Evolutionary conservation across 1,284 basidiomycete species (phyloP), one percentile per base, ranked within the genome.

Genomic region (Peniophora sp.): DNA sequence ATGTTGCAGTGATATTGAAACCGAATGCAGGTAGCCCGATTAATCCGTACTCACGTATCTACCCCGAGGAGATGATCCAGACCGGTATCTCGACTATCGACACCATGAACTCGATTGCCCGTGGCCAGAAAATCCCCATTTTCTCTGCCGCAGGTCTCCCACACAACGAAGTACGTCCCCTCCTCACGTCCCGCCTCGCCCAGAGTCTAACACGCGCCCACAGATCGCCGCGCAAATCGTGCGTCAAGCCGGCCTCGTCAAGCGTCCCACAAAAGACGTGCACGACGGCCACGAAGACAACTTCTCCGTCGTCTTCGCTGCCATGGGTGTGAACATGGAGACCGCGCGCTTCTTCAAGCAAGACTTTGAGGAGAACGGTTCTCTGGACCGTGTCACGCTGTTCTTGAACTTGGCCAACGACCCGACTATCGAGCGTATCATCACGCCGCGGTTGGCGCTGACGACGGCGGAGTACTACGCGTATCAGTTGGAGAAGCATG

Each of bases 241-340:
- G 76, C 92, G 96, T 66, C 97, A 99, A 76, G 93, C 96, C 37
- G 97, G 97, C 59, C 77, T 99, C 53, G 96, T 99, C 62, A 94
- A 95, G 71, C 78, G 87, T 43, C 94, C 95, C 10, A 92, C 88
- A 51, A 98, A 99, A 72, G 94, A 92, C 61, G 93, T 97, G 22
- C 94, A 96, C 66, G 97, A 99, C 68, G 97, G 94, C 47, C 97
- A 99, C 72, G 96, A 97, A 76, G 97, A 99, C 75, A 99, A 99
- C 72, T 99, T 99, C 79, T 96, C 92, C 49, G 96, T 99, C 63
- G 97, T 99, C 50, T 99, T 99, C 67, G 97, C 94, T 50, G 97
- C 97, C 42, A 99, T 99, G 97, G 97, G 97, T 83, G 97, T 97
- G 62, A 99, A 99, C 76, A 97, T 98, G 94, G 97, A 99, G 72